Base-by-base conservation (phyloP, 2,329 filamentous ascomycete species). In the Karstenula rhodostoma region DNA sequence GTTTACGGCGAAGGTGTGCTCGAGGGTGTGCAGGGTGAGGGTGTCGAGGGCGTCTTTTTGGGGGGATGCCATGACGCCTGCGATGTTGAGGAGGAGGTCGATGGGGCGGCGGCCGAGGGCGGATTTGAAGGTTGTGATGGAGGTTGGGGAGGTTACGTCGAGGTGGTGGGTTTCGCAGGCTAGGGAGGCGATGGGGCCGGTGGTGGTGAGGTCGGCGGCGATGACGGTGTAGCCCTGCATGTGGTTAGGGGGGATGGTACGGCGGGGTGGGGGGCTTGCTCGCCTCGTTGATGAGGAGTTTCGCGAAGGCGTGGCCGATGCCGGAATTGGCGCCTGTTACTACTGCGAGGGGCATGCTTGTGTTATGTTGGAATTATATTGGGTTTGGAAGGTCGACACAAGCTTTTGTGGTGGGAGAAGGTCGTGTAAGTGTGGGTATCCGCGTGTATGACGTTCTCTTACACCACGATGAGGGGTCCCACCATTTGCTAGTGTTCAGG, bases 271-370 rank as follows among this genome's bases (percentile, higher is more conserved):
- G 12, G 19, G 33, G 37, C 37, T 40, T 6, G n/a, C 4, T 12
- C 63, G 73, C 72, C 56, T 75, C 68, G 47, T 69, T 68, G 48
- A 73, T 52, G 9, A 74, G 63, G 48, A 74, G 62, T 12, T 64
- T 60, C 9, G 72, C 68, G 57, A 81, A 77, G 13, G 77, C 74
- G 65, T 78, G 66, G 27, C 77, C 77, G 50, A 81, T 81, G 60
- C 79, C 79, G 23, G 73, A 77, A 57, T 80, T 79, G 4, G 77
- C 78, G 22, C 79, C 79, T 29, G 79, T 80, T 3, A 81, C 72
- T 17, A 82, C 67, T 40, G 74, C 77, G 19, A 74, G 76, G n/a
- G 75, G 75, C 74, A 79, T 80, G 1, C n/a, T 42, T 42, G 33
- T 10, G 6, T 25, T 10, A 4, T 40, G 33, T 17, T 17, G 6